A percentile compares a stretch with the other conserved stretches of the same genome.
Conservation (phyloP, 2,329 filamentous ascomycete genomes). For the Akanthomyces dipterigenus region DNA sequence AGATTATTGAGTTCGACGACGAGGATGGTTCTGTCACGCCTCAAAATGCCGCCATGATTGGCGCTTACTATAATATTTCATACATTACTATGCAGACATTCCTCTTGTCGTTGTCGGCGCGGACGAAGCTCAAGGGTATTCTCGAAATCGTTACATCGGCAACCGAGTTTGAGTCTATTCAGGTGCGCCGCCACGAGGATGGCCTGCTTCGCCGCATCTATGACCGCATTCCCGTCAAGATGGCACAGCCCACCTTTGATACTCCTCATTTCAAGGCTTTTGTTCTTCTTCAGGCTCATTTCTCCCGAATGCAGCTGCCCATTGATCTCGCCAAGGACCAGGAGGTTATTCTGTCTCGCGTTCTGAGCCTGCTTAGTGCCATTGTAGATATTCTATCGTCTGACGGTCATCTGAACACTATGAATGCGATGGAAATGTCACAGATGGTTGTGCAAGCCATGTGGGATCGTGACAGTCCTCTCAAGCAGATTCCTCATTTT, state of each 20-base stretch:
- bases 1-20: constrained; percentile 93
- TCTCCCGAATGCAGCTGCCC: constrained; percentile 92
- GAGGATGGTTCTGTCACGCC: constrained; percentile 85
- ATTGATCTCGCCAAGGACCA: constrained; percentile 96
- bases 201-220: constrained; percentile 84
- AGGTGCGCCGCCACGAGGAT: constrained; percentile 90
- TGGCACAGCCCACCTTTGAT: constrained; percentile 77
- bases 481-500: constrained; percentile 98
- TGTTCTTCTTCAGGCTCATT: constrained; percentile 94
- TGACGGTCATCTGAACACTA: constrained; percentile 92
- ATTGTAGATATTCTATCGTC: constrained; percentile 93
- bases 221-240: constrained; percentile 90
- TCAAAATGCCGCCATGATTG: constrained; percentile 95
- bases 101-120: constrained; percentile 77
- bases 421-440: constrained; percentile 98
- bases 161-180: constrained; percentile 91
- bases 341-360: constrained; percentile 76
- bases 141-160: constrained; percentile 96
- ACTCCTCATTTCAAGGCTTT: constrained; percentile 99
- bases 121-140: constrained; percentile 93
- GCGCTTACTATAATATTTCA: constrained; percentile 98
- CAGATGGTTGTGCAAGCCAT: constrained; percentile 99
- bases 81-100: constrained; percentile 99
- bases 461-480: constrained; percentile 95
- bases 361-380: constrained; percentile 81